Base-by-base conservation (phyloP, 306 rosid species). In the Lathyrus aphaca region DNA sequence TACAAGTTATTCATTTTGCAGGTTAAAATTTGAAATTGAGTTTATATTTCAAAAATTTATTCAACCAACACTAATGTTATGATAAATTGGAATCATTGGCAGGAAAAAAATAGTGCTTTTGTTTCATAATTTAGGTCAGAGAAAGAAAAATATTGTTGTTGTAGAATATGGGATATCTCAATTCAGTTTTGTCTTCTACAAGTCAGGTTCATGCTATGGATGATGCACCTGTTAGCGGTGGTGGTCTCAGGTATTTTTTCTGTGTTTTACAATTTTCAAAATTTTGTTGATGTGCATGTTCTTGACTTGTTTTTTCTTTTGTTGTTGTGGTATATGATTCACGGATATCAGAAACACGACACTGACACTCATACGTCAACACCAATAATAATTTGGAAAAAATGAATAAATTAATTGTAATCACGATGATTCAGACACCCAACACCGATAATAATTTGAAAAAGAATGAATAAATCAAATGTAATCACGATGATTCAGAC, bases 211-310 rank as follows among this genome's bases (percentile, higher is more conserved):
- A 79, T 77, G 79, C 86, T 60, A 69, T 83, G 19, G 91, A 85
- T 44, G 93, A 89, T 38, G 83, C 89, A 14, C 91, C 95, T 18
- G 96, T 79, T 4, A 89, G 86, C 87, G 96, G 98, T 12, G 96
- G 96, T 0, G 98, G 96, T 74, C 85, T 82, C 82, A 92, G 98
- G 98, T 92, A 50, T 61, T 43, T 49, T 59, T 17, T 29, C 29
- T 69, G 53, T 21, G 13, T 71, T 64, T n/a, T 19, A 18, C 17
- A 3, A 25, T 42, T 51, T 9, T 42, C 45, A 39, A 50, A 50
- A 6, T 12, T 19, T 17, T 65, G 15, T 12, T 48, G 27, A 56
- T 56, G 25, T 55, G 4, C 38, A 25, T 25, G 12, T 53, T 19
- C 59, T 4, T 21, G 5, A 21, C 15, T 53, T 53, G 59, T 53